Percentiles rank a stretch among this genome's conserved stretches.
These are phyloP conservation scores for Lentinula novae-zelandiae DNA, from an alignment of 1,284 basidiomycete genomes.

Conservation along the genomic window DNA sequence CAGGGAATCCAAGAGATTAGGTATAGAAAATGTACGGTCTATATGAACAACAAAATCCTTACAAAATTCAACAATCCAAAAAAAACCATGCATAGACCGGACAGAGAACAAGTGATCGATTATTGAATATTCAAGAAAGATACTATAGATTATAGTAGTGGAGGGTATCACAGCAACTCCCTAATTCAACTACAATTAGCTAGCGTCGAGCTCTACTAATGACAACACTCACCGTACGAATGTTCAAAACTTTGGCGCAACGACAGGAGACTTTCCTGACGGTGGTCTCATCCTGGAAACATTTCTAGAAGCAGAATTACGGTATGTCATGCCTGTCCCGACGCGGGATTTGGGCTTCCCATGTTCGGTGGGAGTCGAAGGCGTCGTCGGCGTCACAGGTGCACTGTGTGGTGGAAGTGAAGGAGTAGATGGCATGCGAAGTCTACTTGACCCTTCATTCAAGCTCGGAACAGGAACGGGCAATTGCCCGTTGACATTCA, in stretches of 20 bases:
- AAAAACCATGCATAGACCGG: not conserved
- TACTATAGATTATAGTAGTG: not conserved
- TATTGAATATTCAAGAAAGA: not conserved
- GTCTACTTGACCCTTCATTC: not conserved
- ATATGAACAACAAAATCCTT: not conserved
- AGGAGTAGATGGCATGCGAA: not conserved
- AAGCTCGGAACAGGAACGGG: slow-evolving; percentile 30
- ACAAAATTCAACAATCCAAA: not conserved
- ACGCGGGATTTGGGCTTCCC: slow-evolving; percentile 46
- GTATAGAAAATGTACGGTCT: not conserved
- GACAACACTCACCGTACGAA: not conserved
- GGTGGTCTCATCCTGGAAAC: slow-evolving; percentile 4
- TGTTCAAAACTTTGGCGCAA: slow-evolving; percentile 1
- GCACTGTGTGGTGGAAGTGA: not conserved
- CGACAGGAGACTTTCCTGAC: not conserved
- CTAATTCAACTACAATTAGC: not conserved
- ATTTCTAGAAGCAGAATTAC: slow-evolving; percentile 24
- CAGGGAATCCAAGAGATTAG: not conserved
- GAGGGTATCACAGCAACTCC: not conserved
- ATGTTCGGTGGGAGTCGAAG: slow-evolving; percentile 6
- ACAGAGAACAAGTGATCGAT: not conserved
- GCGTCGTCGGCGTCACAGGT: slow-evolving; percentile 12
- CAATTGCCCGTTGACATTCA: slow-evolving; percentile 22
- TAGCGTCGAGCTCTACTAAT: not conserved
- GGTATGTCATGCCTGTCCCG: slow-evolving; percentile 68